Evolutionary conservation across 768 basidiomycete species (phyloP), one percentile per base, ranked within the genome.

Genomic region (Podaxis sp.): DNA sequence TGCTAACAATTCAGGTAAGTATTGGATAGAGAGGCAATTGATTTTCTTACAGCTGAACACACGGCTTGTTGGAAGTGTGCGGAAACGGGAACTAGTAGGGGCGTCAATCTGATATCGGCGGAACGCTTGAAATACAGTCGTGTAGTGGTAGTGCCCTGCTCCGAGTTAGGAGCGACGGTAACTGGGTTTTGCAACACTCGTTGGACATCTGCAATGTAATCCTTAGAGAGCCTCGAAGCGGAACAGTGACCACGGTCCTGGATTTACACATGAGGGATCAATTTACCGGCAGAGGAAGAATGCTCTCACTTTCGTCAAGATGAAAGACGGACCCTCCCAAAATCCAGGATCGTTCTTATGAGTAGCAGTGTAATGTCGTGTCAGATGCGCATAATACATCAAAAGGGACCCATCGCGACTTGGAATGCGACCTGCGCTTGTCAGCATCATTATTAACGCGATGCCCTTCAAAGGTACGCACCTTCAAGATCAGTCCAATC

Each of bases 321-420:
- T 64, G 63, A 85, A 87, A 33, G 85, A 79, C 3, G 78, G 74
- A 17, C 73, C 75, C 55, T 82, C 80, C 79, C 84, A 85, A 46
- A 65, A 71, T 13, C 73, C 77, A 43, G 80, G 76, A 37, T 66
- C 68, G 17, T 68, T 67, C 22, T 77, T 66, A 57, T 69, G 70
- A 43, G 67, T 70, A 15, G 76, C 70, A n/a, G 65, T 65, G 69
- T 86, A 89, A 56, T 82, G 82, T 22, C 77, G 77, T 6, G 80
- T 78, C 56, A 82, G 71, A 41, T 74, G 79, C 17, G 79, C 75
- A 69, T 87, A 89, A 64, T 77, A 81, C 55, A 68, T 71, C 56
- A 85, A 63, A 17, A 79, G 68, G 0, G 75, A 70, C 47, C 63
- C 63, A 22, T 68, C 66, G 59, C 61, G 50, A 55, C 62, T 67